Evolutionary conservation across 2,329 filamentous ascomycete species (phyloP), one percentile per base, ranked within the genome.

Genomic region (Neocucurbitaria cava): DNA sequence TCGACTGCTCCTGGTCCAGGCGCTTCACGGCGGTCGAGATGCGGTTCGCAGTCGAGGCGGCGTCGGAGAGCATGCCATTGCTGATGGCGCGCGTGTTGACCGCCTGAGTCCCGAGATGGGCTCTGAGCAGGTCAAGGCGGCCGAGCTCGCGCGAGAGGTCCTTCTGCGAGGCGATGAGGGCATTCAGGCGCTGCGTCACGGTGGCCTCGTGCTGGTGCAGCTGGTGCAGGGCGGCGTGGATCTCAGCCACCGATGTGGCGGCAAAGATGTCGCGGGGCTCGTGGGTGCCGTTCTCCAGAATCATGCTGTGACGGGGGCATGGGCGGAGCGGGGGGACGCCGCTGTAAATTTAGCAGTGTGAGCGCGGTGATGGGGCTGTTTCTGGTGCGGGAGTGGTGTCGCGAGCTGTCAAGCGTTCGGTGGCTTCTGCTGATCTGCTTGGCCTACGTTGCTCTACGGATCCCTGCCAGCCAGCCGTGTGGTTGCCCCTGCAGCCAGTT

Each of bases 1-100:
- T 86, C 54, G 88, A 88, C 81, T 98, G 96, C 78, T 99, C 94
- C 52, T 92, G 83, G 72, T 99, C 95, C 30, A 99, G 85, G 62
- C 87, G 84, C 73, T 91, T 92, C 51, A 99, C 95, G 48, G 92
- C 90, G 69, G 87, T 87, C 50, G 92, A 96, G 60, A 98, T 89
- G 52, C 91, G 87, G 49, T 88, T 87, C 3, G 95, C 95, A 30
- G 93, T 98, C 46, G 89, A 84, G 18, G 95, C 90, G 26, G 95
- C 93, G 39, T 88, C 86, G 36, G 91, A 88, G 55, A 99, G 88
- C 90, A 97, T 96, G 73, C 87, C 89, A 85, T 92, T 91, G 81
- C 91, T 90, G 70, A 99, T 89, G 40, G 88, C 83, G 58, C 94
- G 87, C 13, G 92, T 89, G 45, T 90, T 89, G 69, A 93, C 89